phyloP scores from a whole-genome alignment of 441 rosid genomes.

The Erysimum pusillum region DNA sequence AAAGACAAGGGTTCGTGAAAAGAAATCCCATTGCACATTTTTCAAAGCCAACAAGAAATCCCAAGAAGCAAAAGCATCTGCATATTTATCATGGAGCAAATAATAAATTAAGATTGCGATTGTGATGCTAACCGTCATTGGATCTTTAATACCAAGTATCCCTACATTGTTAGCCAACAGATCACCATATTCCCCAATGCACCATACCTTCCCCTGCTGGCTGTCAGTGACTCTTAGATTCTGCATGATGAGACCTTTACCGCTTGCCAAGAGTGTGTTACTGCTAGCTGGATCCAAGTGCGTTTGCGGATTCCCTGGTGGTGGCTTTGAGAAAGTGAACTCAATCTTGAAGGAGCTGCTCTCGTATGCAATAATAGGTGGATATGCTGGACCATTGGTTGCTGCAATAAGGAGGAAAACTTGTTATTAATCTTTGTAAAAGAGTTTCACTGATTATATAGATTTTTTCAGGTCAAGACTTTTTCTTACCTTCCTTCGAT shows the following conservation, averaged over 20 bases:
- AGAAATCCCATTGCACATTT: too few relatives aligned
- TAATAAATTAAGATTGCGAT: constrained; percentile 3
- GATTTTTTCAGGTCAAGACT: constrained; percentile 8
- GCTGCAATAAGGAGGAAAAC: constrained; percentile 57
- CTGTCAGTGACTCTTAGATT: constrained; percentile 81
- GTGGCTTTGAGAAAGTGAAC: constrained; percentile 81
- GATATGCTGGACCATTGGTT: constrained; percentile 81
- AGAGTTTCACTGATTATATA: constrained; percentile 8
- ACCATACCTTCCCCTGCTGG: constrained; percentile 98
- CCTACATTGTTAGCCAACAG: constrained; percentile 86
- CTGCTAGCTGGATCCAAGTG: constrained; percentile 94
- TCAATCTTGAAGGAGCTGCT: constrained; percentile 84
- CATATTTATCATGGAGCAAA: constrained; percentile 16
- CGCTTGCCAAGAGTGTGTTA: constrained; percentile 72
- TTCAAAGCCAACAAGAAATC: too few relatives aligned
- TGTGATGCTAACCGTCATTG: constrained; percentile 78
- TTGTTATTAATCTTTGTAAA: constrained; percentile 27
- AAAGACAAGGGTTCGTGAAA: constrained; percentile 22
- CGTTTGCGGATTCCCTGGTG: constrained; percentile 81
- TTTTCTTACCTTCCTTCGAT: constrained; percentile 64
- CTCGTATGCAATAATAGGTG: constrained; percentile 82
- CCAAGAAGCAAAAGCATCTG: constrained; percentile 11
- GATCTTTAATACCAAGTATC: constrained; percentile 87
- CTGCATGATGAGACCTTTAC: constrained; percentile 71
- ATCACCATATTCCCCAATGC: constrained; percentile 99